These are phyloP conservation scores for Venturia oleaginea DNA, from an alignment of 2,329 filamentous ascomycete species.

Conservation along the genomic window DNA sequence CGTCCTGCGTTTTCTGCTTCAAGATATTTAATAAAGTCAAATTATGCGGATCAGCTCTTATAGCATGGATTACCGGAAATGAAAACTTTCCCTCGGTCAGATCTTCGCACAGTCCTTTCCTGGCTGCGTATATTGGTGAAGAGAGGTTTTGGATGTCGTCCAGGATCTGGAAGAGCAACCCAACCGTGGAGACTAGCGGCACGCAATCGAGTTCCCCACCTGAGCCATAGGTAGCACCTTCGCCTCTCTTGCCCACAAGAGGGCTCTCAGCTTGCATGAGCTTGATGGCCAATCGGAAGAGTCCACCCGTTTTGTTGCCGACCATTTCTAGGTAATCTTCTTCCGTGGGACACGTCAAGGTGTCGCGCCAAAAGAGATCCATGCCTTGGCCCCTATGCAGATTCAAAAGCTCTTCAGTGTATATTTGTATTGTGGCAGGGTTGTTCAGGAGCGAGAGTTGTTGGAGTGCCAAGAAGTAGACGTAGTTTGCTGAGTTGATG, in stretches of 20 bases:
- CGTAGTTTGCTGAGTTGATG: conserved; percentile 84
- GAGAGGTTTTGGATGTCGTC: conserved; percentile 88
- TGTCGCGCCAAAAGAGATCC: conserved; percentile 86
- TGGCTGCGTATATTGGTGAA: conserved; percentile 57
- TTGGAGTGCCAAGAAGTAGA: conserved; percentile 72
- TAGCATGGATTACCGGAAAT: conserved; percentile 90
- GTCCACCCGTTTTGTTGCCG: conserved; percentile 77
- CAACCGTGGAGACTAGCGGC: conserved; percentile 75
- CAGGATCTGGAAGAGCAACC: conserved; percentile 81
- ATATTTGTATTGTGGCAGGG: conserved; percentile 58
- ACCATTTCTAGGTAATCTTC: conserved; percentile 95
- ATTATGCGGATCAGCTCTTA: conserved; percentile 64
- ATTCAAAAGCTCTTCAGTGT: conserved; percentile 74
- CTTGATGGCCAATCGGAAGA: conserved; percentile 78
- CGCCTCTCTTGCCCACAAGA: conserved; percentile 22
- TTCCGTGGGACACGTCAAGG: conserved; percentile 71
- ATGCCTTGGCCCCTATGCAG: conserved; percentile 82
- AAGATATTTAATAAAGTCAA: conserved; percentile 84
- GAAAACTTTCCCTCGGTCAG: conserved; percentile 95
- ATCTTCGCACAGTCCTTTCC: conserved; percentile 93
- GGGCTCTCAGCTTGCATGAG: conserved; percentile 72
- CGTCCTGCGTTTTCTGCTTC: conserved; percentile 77
- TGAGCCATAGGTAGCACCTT: neutral
- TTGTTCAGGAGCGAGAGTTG: conserved; percentile 65
- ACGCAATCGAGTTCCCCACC: conserved; percentile 52